Conservation (phyloP, 179 eudicot genomes). For the Carnegiea gigantea region DNA sequence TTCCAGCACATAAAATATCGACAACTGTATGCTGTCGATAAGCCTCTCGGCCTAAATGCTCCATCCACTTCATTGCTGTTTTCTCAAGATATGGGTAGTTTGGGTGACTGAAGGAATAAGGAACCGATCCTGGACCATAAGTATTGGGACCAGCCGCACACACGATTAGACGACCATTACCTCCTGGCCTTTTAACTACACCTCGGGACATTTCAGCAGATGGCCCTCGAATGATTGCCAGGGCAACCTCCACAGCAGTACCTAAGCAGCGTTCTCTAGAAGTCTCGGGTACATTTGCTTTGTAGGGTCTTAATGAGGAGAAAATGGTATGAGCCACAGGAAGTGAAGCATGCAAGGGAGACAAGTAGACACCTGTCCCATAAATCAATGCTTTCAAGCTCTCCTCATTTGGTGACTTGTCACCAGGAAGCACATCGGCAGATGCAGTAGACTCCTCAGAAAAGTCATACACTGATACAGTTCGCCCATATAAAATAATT, state of each 20-base stretch:
- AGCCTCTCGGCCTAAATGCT: slow-evolving; percentile 79
- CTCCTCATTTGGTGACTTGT: slow-evolving; percentile 68
- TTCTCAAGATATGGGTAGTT: slow-evolving; percentile 86
- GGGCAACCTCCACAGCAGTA: slow-evolving; percentile 84
- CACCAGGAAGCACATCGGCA: slow-evolving; percentile 87
- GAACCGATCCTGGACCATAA: slow-evolving; percentile 89
- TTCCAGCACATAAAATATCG: slow-evolving; percentile 86
- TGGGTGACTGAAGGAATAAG: slow-evolving; percentile 74
- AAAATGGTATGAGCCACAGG: slow-evolving; percentile 79
- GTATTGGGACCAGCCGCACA: slow-evolving; percentile 94
- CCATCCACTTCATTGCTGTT: slow-evolving; percentile 87
- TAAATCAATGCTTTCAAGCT: slow-evolving; percentile 69
- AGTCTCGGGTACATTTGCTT: slow-evolving; percentile 56
- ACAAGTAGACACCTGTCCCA: slow-evolving; percentile 82
- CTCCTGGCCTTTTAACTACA: slow-evolving; percentile 73
- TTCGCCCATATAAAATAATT: slow-evolving; percentile 74
- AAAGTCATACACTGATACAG: slow-evolving; percentile 83
- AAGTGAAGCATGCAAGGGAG: slow-evolving; percentile 82
- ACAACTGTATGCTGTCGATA: slow-evolving; percentile 66
- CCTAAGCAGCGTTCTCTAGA: slow-evolving; percentile 93
- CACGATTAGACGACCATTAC: slow-evolving; percentile 73
- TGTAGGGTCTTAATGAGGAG: slow-evolving; percentile 76
- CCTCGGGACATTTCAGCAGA: slow-evolving; percentile 78
- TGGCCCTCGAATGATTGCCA: slow-evolving; percentile 82
- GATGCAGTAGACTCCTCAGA: slow-evolving; percentile 89